Conservation (phyloP, 192 early-diverging fungal genomes). For the Phycomyces nitens region DNA sequence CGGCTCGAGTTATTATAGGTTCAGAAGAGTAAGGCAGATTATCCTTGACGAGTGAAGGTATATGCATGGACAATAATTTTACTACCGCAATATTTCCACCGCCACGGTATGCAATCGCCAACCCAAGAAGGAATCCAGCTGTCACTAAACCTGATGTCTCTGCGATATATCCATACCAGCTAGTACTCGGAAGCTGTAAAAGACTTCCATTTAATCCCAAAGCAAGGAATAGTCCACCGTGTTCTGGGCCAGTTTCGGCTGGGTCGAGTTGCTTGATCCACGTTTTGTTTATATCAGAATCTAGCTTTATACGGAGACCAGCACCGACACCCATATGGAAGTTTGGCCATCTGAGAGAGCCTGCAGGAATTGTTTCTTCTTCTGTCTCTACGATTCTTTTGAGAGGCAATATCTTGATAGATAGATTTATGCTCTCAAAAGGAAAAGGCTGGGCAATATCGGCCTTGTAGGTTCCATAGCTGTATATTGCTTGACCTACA, state of each 20-base stretch:
- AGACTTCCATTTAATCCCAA: conserved; percentile 80
- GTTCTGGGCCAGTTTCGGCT: conserved; percentile 47
- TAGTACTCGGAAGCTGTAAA: conserved; percentile 50
- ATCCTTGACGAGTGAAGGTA: conserved; percentile 51
- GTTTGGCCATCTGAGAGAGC: conserved; percentile 69
- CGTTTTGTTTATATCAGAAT: conserved; percentile 55
- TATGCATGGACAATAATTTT: conserved; percentile 72
- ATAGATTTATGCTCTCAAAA: conserved; percentile 53
- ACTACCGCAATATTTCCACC: conserved; percentile 59
- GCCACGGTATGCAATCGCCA: conserved; percentile 66
- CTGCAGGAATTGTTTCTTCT: conserved; percentile 29
- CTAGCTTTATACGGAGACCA: conserved; percentile 63
- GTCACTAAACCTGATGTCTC: conserved; percentile 64
- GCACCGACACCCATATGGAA: conserved; percentile 88
- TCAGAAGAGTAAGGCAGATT: conserved; percentile 48
- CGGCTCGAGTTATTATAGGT: conserved; percentile 44
- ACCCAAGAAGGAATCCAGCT: conserved; percentile 74
- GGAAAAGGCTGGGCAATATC: conserved; percentile 54
- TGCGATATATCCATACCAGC: conserved; percentile 60
- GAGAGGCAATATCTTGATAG: conserved; percentile 63
- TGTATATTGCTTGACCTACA: conserved; percentile 63
- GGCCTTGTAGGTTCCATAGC: conserved; percentile 55
- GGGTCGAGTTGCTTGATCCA: conserved; percentile 82
- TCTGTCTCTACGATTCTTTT: conserved; percentile 56
- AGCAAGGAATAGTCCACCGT: conserved; percentile 81